Base-by-base conservation (phyloP, 2,329 filamentous ascomycete species). In the Fusarium sp. region DNA sequence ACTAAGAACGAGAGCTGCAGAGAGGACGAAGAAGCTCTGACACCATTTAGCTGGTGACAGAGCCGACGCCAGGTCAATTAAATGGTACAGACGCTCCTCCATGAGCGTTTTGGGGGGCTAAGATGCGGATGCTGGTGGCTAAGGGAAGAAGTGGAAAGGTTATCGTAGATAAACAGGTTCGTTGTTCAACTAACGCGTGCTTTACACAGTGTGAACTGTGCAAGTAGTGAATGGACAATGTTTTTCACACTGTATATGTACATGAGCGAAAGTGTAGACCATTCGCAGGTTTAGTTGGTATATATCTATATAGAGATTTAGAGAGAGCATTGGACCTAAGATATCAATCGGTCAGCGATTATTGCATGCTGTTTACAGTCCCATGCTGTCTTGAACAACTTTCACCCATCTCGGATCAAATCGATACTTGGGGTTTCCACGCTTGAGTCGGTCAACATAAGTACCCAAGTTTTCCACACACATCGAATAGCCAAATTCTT, bases 11-110 rank as follows among this genome's bases (percentile, higher is more conserved):
- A 72, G 67, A 13, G 75, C 76, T 8, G 81, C 76, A 5, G 81
- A 75, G 45, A 83, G 67, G 36, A 83, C 72, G 72, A 85, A 87
- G 72, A 83, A 82, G 23, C 77, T 70, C 70, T 85, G 85, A 64
- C 83, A 85, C 70, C 68, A 76, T 42, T 74, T 67, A 6, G 76
- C 69, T 14, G 78, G 78, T 13, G 74, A 51, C 53, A 72, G 33
- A 35, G 35, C 15, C 17, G 62, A 46, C 18, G 21, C 25, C 11
- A 53, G 11, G n/a, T 61, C 50, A 15, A 35, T 39, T 15, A 54
- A 17, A 25, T 53, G 45, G 14, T 62, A 29, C 8, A 63, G 10
- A 11, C 49, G 17, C 14, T 71, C 63, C 41, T 55, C 50, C 40
- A 37, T 60, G n/a, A 14, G 14, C 13, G 18, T 36, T 35, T 20